These are phyloP conservation scores for Aspergillus transmontanensis DNA, from an alignment of 2,329 filamentous ascomycete genomes.

Conservation along the genomic window DNA sequence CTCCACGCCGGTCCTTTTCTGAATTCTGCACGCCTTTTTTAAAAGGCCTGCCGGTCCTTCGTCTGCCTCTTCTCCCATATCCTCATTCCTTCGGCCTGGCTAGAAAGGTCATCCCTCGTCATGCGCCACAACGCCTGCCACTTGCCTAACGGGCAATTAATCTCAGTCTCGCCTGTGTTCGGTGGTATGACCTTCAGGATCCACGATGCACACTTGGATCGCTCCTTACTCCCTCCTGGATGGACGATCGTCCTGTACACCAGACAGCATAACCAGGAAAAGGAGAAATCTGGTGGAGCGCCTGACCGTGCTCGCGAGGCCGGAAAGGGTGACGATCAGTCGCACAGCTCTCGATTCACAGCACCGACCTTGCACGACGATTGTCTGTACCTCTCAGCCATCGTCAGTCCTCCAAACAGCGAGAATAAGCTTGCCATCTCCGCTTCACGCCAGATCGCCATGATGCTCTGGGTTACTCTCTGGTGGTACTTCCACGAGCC, in stretches of 20 bases:
- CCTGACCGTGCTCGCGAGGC: constrained; percentile 16
- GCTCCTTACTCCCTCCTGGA: constrained; percentile 70
- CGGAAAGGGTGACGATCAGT: constrained; percentile 39
- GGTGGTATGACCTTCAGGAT: constrained; percentile 90
- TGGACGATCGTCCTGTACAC: constrained; percentile 89
- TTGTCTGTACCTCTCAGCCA: constrained; percentile 86
- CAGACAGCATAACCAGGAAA: constrained; percentile 46
- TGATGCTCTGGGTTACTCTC: constrained; percentile 94
- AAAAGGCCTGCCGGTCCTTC: neutral
- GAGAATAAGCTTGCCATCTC: constrained; percentile 81
- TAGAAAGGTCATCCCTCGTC: constrained; percentile 6
- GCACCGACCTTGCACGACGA: constrained; percentile 77
- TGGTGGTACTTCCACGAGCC: constrained; percentile 98
- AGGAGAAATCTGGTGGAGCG: constrained; percentile 15
- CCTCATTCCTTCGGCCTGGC: neutral
- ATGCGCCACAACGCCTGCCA: constrained; percentile 46
- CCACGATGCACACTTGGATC: constrained; percentile 70
- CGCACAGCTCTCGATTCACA: constrained; percentile 56
- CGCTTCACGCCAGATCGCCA: constrained; percentile 84
- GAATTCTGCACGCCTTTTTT: neutral
- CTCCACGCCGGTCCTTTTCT: neutral
- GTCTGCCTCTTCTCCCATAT: neutral
- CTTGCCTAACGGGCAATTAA: constrained; percentile 83
- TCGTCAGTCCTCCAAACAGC: constrained; percentile 76
- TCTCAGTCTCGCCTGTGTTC: constrained; percentile 82